A percentile compares a stretch with the other conserved stretches of the same genome.
phyloP scores from a whole-genome alignment of 176 grass and related monocot species.

The Avena sativa region DNA sequence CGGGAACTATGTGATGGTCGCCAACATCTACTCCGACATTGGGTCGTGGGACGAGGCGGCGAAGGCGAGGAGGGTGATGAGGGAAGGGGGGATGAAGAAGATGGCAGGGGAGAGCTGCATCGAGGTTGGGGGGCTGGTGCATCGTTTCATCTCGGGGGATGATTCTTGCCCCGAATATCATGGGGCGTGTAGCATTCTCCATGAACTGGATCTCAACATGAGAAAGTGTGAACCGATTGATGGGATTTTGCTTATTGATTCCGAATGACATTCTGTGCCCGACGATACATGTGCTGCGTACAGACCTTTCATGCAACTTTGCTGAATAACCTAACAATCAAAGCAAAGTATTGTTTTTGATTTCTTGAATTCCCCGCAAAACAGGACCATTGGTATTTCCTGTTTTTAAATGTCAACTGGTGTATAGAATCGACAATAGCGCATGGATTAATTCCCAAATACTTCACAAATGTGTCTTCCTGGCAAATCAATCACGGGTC shows the following conservation, averaged over 20 bases:
- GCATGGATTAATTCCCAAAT: not conserved
- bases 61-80: conserved; percentile 52
- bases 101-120: conserved; percentile 61
- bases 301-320: not conserved
- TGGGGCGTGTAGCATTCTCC: conserved; percentile 26
- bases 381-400: not conserved
- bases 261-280: not conserved
- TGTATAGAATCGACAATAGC: not conserved
- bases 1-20: conserved; percentile 58
- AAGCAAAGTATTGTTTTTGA: not conserved
- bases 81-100: conserved; percentile 65
- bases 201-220: conserved; percentile 50
- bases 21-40: conserved; percentile 56
- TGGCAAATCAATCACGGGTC: not conserved
- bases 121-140: conserved; percentile 37
- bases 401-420: not conserved
- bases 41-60: conserved; percentile 61
- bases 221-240: conserved; percentile 41
- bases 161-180: conserved; percentile 52
- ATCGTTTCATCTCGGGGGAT: conserved; percentile 46
- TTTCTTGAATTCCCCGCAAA: not conserved
- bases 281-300: not conserved
- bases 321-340: not conserved
- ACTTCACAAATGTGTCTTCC: not conserved
- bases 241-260: conserved; percentile 1